Conservation (phyloP, 23 red algal genomes). For the Cyanidium caldarium region DNA sequence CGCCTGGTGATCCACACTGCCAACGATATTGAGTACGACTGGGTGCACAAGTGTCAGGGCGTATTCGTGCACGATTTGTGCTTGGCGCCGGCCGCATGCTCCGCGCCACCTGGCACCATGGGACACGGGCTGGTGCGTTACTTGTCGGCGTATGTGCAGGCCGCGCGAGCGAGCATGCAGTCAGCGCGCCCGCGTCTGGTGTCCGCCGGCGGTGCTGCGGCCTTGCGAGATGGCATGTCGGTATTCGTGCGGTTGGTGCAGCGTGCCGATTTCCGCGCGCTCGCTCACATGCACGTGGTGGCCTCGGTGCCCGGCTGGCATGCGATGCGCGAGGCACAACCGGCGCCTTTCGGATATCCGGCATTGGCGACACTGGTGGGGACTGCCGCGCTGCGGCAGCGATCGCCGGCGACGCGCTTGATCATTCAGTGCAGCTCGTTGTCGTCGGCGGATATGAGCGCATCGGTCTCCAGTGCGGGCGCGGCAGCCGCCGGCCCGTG, state of each 20-base stretch:
- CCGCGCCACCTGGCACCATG: neutral
- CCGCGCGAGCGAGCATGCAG: neutral
- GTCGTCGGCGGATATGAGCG: constrained; percentile 2
- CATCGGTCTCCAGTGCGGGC: neutral
- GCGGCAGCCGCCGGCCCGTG: neutral
- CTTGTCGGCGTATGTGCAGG: neutral
- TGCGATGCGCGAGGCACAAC: neutral
- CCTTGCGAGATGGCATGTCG: neutral
- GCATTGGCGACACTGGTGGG: neutral
- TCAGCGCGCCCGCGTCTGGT: neutral
- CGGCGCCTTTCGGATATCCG: neutral
- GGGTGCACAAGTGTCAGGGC: constrained; percentile 58
- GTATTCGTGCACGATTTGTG: constrained; percentile 71
- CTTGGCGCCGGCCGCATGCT: neutral
- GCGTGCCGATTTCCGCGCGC: neutral
- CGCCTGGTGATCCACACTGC: constrained; percentile 70
- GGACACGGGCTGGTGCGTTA: neutral
- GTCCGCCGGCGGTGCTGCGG: neutral
- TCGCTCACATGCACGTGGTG: neutral
- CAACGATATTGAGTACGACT: constrained; percentile 63
- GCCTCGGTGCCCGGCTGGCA: constrained; percentile 3
- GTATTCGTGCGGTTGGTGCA: neutral
- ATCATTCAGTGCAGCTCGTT: constrained; percentile 14
- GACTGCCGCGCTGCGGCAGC: neutral
- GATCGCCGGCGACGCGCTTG: neutral